Evolutionary conservation across 495 filamentous ascomycete species (phyloP), one percentile per base, ranked within the genome.

Genomic region (Aspergillus heteromorphus): DNA sequence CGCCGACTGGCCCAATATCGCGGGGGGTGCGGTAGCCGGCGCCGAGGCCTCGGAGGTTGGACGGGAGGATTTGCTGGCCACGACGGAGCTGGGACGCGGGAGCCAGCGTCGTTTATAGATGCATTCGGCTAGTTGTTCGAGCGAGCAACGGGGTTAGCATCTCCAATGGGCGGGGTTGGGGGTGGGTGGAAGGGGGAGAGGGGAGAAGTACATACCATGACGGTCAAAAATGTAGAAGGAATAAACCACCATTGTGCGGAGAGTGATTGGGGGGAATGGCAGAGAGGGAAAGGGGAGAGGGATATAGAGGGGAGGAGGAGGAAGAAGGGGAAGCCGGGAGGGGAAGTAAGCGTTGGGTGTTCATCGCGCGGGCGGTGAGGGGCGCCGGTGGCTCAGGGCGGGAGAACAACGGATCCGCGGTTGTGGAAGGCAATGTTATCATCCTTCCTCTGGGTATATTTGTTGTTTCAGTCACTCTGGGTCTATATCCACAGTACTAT

Each of bases 171-270:
- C 50, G 2, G 20, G 9, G 13, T 10, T 47, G 1, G 21, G 2
- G 21, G 43, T 36, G 8, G 20, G 5, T 36, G 1, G 17, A 17
- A 14, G 14, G 23, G 1, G 34, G 45, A n/a, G n/a, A n/a, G 41
- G 16, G n/a, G 29, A 20, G 20, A 30, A 40, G 47, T 9, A 59
- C 79, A 64, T 80, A 97, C 93, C 95, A 70, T 98, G 93, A 58
- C 93, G 87, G 71, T 98, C 93, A 62, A 98, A 98, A 65, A 98
- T 96, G 78, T 96, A 97, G 75, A 97, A 95, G 36, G 91, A 91
- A 72, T 96, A 97, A 65, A 97, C 87, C 52, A 87, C 83, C 93
- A 97, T 97, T 55, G 68, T 74, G 51, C n/a, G n/a, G n/a, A n/a
- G n/a, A n/a, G n/a, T n/a, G n/a, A n/a, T n/a, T n/a, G n/a, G n/a